These are phyloP conservation scores for Blepharisma undulans DNA, from an alignment of 169 alveolate genomes.

Conservation along the genomic window DNA sequence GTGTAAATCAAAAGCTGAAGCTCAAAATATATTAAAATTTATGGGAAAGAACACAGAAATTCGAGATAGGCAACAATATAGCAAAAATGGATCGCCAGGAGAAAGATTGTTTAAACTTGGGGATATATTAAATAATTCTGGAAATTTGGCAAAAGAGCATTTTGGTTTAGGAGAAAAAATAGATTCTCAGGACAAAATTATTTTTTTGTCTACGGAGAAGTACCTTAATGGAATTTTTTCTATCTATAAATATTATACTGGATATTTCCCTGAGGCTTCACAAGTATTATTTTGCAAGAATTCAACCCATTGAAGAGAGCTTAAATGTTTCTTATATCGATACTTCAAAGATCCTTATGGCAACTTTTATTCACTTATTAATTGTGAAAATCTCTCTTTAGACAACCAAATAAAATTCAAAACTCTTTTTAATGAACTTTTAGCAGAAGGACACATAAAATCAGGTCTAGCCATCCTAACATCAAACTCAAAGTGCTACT, in stretches of 20 bases:
- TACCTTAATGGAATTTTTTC: neutral
- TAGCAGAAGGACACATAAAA: neutral
- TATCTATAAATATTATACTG: neutral
- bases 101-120: neutral
- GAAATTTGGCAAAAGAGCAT: neutral
- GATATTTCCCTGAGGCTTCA: neutral
- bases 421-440: neutral
- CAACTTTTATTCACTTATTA: neutral
- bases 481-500: neutral
- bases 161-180: neutral
- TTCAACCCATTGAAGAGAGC: neutral
- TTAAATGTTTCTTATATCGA: neutral
- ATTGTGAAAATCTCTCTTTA: constrained; percentile 2
- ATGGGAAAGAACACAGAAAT: neutral
- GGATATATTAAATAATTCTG: neutral
- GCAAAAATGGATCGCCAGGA: neutral
- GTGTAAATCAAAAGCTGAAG: neutral
- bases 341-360: neutral
- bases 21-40: neutral
- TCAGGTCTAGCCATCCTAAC: neutral
- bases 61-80: neutral
- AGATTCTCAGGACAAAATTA: neutral
- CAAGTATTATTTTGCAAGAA: constrained; percentile 17
- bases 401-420: constrained; percentile 14
- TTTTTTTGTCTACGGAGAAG: neutral